Conservation (phyloP, 2,329 filamentous ascomycete genomes). For the Colletotrichum tabaci region DNA sequence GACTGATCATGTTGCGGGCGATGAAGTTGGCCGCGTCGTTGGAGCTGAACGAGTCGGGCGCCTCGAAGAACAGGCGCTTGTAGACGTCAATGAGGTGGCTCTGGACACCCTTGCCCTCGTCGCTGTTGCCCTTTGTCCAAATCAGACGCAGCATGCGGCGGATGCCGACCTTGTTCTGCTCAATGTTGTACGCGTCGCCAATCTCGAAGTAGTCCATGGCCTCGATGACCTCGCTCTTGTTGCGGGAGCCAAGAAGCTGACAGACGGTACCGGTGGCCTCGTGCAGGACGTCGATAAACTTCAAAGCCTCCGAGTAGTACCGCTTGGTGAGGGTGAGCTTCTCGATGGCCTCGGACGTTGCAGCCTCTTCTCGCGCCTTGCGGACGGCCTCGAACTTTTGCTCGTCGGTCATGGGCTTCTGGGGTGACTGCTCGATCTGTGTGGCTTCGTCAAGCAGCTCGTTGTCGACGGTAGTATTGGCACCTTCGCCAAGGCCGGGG, state of each 20-base stretch:
- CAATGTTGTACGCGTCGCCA: constrained; percentile 95
- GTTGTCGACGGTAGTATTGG: constrained; percentile 80
- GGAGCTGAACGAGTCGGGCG: constrained; percentile 86
- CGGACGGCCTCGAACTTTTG: constrained; percentile 80
- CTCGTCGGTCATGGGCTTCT: constrained; percentile 80
- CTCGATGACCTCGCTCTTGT: constrained; percentile 99
- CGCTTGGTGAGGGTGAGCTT: constrained; percentile 90
- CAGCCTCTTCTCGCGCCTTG: constrained; percentile 88
- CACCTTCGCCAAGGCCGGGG: constrained; percentile 78
- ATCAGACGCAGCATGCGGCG: constrained; percentile 96
- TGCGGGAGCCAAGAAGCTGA: constrained; percentile 91
- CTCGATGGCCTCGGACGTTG: constrained; percentile 88
- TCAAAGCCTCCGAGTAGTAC: constrained; percentile 93
- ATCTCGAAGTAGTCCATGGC: constrained; percentile 99
- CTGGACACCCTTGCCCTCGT: constrained; percentile 98
- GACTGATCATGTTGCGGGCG: constrained; percentile 97
- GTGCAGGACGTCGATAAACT: constrained; percentile 93
- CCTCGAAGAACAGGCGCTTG: constrained; percentile 94
- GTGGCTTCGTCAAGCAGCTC: constrained; percentile 91
- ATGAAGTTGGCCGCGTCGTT: constrained; percentile 97
- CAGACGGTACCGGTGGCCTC: constrained; percentile 85
- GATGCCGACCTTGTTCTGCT: constrained; percentile 93
- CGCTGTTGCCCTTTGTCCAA: constrained; percentile 99
- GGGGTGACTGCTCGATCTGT: constrained; percentile 76
- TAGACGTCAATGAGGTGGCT: constrained; percentile 98